Conservation (phyloP, 345 rosid species). For the Laguncularia racemosa region DNA sequence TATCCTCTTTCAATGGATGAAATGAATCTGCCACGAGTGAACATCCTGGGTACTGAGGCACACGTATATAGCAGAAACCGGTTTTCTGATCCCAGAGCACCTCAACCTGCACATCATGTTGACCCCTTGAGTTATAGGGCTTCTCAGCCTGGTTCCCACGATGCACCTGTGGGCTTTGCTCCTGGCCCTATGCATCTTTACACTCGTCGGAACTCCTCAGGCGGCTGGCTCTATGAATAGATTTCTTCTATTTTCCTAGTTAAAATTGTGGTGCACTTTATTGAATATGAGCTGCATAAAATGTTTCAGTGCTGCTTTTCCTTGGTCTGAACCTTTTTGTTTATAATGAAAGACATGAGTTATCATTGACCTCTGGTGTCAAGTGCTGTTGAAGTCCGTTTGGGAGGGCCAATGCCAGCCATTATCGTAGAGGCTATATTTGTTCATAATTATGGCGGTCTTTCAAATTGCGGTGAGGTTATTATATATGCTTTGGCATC, state of each 20-base stretch:
- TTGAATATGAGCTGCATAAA: too few relatives aligned
- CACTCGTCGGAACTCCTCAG: slow-evolving; percentile 25
- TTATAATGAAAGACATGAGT: too few relatives aligned
- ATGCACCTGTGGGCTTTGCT: slow-evolving; percentile 19
- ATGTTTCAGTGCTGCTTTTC: too few relatives aligned
- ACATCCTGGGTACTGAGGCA: slow-evolving; percentile 26
- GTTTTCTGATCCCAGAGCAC: slow-evolving; percentile 17
- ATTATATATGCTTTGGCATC: too few relatives aligned
- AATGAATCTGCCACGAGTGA: slow-evolving; percentile 37
- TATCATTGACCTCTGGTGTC: too few relatives aligned
- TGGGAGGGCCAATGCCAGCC: too few relatives aligned
- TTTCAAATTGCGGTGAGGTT: too few relatives aligned
- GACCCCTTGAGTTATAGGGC: slow-evolving; percentile 13
- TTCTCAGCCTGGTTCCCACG: slow-evolving; percentile 10
- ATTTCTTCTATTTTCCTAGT: neutral
- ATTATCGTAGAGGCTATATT: too few relatives aligned
- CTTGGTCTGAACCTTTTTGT: too few relatives aligned
- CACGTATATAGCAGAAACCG: slow-evolving; percentile 14
- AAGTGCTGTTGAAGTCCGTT: too few relatives aligned
- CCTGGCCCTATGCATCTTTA: slow-evolving; percentile 37
- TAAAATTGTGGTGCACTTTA: too few relatives aligned
- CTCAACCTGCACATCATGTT: slow-evolving; percentile 10
- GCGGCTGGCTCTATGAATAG: slow-evolving; percentile 81
- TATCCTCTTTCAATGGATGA: slow-evolving; percentile 60
- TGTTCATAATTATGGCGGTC: too few relatives aligned